Base-by-base conservation (phyloP, 306 rosid species). In the Lotus japonicus region DNA sequence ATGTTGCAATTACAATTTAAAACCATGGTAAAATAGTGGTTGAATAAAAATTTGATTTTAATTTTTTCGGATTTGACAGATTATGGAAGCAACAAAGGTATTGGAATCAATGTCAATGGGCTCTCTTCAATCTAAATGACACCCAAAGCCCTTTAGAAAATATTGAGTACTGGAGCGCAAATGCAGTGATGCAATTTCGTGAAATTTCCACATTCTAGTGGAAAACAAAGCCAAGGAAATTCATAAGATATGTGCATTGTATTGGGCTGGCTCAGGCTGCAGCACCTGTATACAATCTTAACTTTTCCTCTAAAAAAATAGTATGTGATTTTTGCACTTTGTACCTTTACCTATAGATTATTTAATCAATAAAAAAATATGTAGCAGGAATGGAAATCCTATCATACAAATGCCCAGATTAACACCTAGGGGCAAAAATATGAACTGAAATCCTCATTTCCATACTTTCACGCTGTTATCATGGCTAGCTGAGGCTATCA, bases 401-500 rank as follows among this genome's bases (percentile, higher is more conserved):
- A 28, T 59, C 62, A 48, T 35, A 64, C 56, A 43, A 18, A 58
- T 42, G 48, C 63, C 13, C 42, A 45, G 58, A 16, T 66, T 48
- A 57, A 45, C 67, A 55, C 54, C 23, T 43, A 0, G 41, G 39
- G n/a, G 21, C 54, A 36, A 11, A 7, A 63, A 15, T 35, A 17
- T 58, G 45, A 31, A 28, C 65, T 50, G 2, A 56, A 56, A 58
- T 66, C 11, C 53, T 82, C 66, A 88, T 77, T 78, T 86, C 95
- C 95, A 88, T 15, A 86, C 48, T 71, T 84, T 88, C 60, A 84
- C 88, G 13, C 70, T 66, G 5, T 59, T 71, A 77, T 88, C 95
- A 71, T 82, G 82, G 73, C 95, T 74, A 14, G 81, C 82, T 0
- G 95, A 86, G 64, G 95, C 95, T 39, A 88, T 70, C 82, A 76